Conservation (phyloP, 2,329 filamentous ascomycete genomes). For the Penicillium occitanis region DNA sequence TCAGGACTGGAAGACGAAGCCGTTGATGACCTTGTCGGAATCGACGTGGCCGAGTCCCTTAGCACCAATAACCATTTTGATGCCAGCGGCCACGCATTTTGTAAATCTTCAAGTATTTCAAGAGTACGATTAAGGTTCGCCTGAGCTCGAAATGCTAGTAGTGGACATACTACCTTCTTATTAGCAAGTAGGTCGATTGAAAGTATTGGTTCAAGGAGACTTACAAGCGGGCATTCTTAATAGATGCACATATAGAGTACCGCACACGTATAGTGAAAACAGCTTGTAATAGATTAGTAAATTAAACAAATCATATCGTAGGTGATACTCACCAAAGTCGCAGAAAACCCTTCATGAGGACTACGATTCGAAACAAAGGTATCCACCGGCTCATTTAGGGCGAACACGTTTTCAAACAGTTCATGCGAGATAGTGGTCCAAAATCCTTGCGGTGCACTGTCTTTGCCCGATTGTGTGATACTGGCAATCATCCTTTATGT, state of each 20-base stretch:
- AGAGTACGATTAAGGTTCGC: background rate
- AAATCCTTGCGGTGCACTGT: background rate
- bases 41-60: background rate
- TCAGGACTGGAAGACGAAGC: background rate
- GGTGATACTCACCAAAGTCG: background rate
- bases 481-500: background rate
- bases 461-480: background rate
- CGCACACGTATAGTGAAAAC: background rate
- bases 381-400: background rate
- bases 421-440: background rate
- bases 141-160: background rate
- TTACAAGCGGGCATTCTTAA: background rate
- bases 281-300: background rate
- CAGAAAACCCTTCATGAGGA: background rate
- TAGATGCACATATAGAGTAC: background rate
- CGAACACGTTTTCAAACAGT: background rate
- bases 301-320: background rate
- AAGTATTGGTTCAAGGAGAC: background rate
- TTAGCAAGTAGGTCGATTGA: background rate
- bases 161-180: background rate
- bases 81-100: background rate
- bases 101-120: constrained; percentile 1
- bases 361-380: constrained; percentile 3
- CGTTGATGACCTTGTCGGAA: background rate
- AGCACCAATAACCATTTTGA: background rate